Base-by-base conservation (phyloP, 148 eudicot genomes). In the Tetragonia tetragonoides region DNA sequence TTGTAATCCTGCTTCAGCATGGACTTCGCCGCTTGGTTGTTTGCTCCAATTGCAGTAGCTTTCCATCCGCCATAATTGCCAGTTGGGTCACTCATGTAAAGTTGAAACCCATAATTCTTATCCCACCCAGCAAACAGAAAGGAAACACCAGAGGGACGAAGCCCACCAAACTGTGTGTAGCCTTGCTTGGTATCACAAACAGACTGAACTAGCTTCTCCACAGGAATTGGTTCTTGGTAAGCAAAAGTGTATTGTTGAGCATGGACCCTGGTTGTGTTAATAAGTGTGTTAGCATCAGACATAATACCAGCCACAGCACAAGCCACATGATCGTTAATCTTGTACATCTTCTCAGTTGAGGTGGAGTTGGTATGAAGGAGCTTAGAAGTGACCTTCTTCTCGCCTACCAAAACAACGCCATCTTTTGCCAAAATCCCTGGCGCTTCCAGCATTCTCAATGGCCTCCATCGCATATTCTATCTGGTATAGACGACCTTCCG, bases 381-480 rank as follows among this genome's bases (percentile, higher is more conserved):
- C 84, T 95, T 95, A 66, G 95, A 92, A 39, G 94, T 95, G 61
- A 92, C 97, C 80, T 90, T 94, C 89, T 94, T 95, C 78, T 95
- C 98, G 23, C 97, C 98, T 20, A 92, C 90, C 75, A 94, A 80
- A 28, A 92, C 93, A 62, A 92, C 95, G 41, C 95, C 97, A 51
- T 90, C 98, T 70, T 88, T 92, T 7, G 90, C 85, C 66, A 92
- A 75, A 44, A 94, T 89, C 20, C 98, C 98, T 88, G 24, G 98
- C 97, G 74, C 91, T 86, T 28, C 95, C 93, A 23, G 97, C 98
- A 74, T 94, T 94, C 23, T 97, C 95, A 47, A 94, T 91, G 28
- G 98, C 98, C 82, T 94, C 97, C 97, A 94, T 92, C 17, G 98
- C 98, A 79, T 92, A 94, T 77, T 94, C 98, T 3, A 94, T 97